Percentiles rank a stretch among this genome's conserved stretches.
These are phyloP conservation scores for Brasenia schreberi DNA, from an alignment of 164 flowering plant species.

Conservation along the genomic window DNA sequence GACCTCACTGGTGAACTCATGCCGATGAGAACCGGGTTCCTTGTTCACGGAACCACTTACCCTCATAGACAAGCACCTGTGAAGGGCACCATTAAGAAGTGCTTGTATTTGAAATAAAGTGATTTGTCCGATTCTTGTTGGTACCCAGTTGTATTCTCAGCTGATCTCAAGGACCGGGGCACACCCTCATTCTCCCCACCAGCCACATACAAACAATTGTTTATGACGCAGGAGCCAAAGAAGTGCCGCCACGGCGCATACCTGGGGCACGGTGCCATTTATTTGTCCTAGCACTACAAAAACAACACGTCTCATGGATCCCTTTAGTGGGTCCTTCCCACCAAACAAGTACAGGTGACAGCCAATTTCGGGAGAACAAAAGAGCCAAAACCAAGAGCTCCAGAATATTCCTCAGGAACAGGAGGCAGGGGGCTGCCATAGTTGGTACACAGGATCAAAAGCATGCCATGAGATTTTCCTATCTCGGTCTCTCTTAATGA, in stretches of 20 bases:
- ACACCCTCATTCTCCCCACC: slow-evolving; percentile 82
- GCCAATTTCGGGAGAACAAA: slow-evolving; percentile 76
- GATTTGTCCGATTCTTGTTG: slow-evolving; percentile 69
- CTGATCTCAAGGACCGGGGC: slow-evolving; percentile 54
- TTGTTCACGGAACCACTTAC: slow-evolving; percentile 79
- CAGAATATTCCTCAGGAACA: slow-evolving; percentile 59
- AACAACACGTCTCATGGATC: slow-evolving; percentile 75
- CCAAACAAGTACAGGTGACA: slow-evolving; percentile 79
- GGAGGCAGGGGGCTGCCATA: slow-evolving; percentile 90
- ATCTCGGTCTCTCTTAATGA: slow-evolving; percentile 66
- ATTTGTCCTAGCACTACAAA: slow-evolving; percentile 73
- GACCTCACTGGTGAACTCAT: slow-evolving; percentile 63
- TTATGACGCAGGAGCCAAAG: slow-evolving; percentile 77
- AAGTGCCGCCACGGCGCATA: slow-evolving; percentile 65
- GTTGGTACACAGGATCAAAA: slow-evolving; percentile 65
- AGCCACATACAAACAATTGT: slow-evolving; percentile 80
- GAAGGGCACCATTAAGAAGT: slow-evolving; percentile 78
- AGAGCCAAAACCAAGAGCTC: slow-evolving; percentile 70
- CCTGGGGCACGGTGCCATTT: slow-evolving; percentile 96
- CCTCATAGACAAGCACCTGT: slow-evolving; percentile 68
- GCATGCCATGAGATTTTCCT: slow-evolving; percentile 79
- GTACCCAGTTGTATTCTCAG: slow-evolving; percentile 90
- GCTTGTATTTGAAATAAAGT: slow-evolving; percentile 70
- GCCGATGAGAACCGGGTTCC: slow-evolving; percentile 68
- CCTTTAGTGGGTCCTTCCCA: slow-evolving; percentile 64